Evolutionary conservation across 2,329 filamentous ascomycete genomes (phyloP).

Genomic region (Falciphora oryzae): DNA sequence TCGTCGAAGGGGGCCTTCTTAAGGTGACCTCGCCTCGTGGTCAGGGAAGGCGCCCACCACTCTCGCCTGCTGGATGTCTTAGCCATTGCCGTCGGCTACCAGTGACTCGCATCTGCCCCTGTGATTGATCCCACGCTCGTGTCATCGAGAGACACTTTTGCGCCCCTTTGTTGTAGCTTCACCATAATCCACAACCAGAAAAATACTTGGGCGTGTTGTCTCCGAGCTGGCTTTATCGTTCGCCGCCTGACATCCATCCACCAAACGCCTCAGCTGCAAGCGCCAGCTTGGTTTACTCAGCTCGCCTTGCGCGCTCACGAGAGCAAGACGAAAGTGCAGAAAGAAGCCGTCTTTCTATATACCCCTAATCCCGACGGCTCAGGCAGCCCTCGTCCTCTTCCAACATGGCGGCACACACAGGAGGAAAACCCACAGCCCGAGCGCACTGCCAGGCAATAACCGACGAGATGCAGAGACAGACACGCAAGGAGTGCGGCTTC

Average conservation of each 20-base stretch:
- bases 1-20: background rate
- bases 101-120: background rate
- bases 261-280: background rate
- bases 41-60: background rate
- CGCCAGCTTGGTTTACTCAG: no score
- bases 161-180: background rate
- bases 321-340: background rate
- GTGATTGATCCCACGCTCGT: background rate
- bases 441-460: constrained; percentile 7
- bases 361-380: background rate
- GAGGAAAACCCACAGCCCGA: background rate
- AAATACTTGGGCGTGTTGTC: background rate
- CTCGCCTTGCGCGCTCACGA: background rate
- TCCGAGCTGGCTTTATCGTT: background rate
- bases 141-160: background rate
- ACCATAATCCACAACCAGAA: background rate
- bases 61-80: background rate
- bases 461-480: constrained; percentile 42
- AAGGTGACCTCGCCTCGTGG: background rate
- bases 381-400: background rate
- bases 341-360: background rate
- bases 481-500: constrained; percentile 43
- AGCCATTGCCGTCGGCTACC: background rate
- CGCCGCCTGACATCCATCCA: background rate
- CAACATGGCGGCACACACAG: background rate